Conservation (phyloP, 768 basidiomycete species). For the Xerocomus spinulosus region DNA sequence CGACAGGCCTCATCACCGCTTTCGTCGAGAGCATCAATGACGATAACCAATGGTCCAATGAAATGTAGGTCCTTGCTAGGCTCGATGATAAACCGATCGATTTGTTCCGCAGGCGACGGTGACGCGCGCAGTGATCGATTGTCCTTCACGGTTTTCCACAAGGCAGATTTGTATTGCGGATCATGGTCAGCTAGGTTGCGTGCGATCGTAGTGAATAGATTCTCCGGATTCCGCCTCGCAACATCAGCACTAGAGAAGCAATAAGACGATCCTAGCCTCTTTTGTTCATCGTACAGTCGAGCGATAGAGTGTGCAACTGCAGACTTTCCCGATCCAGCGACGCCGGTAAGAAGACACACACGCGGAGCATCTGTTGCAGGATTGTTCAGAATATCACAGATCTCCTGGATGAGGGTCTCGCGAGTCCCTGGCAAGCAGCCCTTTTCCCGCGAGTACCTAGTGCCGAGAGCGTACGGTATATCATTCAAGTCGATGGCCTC, state of each 20-base stretch:
- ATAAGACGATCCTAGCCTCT: constrained; percentile 22
- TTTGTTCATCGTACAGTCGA: constrained; percentile 6
- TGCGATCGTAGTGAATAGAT: constrained; percentile 20
- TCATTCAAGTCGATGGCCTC: constrained; percentile 2
- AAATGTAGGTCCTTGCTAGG: no score
- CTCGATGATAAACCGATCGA: neutral
- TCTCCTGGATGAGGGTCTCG: constrained; percentile 3
- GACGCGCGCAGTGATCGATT: neutral
- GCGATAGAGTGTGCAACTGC: neutral
- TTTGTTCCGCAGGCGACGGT: neutral
- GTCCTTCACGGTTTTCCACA: neutral
- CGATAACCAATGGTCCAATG: no score
- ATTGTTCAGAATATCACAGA: neutral
- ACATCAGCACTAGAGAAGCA: constrained; percentile 11
- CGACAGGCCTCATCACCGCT: no score
- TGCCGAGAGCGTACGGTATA: constrained; percentile 6
- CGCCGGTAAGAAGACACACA: constrained; percentile 16
- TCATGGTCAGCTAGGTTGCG: neutral
- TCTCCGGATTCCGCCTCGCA: constrained; percentile 4
- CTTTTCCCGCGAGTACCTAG: constrained; percentile 2
- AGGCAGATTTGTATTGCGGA: neutral
- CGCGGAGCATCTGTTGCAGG: neutral
- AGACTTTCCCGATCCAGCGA: constrained; percentile 7
- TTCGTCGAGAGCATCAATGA: no score
- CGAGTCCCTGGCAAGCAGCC: constrained; percentile 2